Conservation (phyloP, 768 basidiomycete species). For the Goffeauzyma gilvescens region DNA sequence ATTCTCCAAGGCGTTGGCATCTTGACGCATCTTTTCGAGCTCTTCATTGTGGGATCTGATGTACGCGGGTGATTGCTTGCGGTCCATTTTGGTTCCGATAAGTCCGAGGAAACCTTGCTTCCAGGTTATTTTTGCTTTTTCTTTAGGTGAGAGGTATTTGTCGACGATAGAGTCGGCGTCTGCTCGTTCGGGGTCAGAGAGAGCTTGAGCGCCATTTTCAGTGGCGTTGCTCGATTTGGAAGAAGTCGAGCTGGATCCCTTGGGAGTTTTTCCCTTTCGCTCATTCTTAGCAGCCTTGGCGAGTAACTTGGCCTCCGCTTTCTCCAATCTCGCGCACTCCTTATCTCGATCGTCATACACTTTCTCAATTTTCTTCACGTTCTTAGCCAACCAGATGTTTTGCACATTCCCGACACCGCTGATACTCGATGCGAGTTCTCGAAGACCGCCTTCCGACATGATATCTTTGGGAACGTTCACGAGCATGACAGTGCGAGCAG, state of each 20-base stretch:
- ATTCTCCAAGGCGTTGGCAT: constrained; percentile 11
- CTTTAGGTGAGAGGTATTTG: constrained; percentile 25
- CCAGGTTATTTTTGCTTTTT: constrained; percentile 24
- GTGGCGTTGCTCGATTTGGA: background rate
- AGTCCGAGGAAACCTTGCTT: constrained; percentile 30
- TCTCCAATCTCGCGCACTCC: constrained; percentile 30
- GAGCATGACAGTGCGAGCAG: constrained; percentile 28
- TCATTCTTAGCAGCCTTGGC: constrained; percentile 31
- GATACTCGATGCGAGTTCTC: constrained; percentile 21
- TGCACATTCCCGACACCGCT: constrained; percentile 14
- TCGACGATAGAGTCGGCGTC: constrained; percentile 14
- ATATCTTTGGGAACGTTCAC: constrained; percentile 26
- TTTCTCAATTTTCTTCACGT: constrained; percentile 27
- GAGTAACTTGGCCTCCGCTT: constrained; percentile 27
- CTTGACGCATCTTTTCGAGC: constrained; percentile 17
- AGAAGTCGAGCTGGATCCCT: constrained; percentile 16
- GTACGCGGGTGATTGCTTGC: constrained; percentile 25
- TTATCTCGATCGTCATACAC: constrained; percentile 29
- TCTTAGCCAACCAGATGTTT: constrained; percentile 30
- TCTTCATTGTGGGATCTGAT: constrained; percentile 26
- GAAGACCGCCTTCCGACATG: constrained; percentile 21
- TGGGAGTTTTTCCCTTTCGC: constrained; percentile 30
- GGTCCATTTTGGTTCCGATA: constrained; percentile 26
- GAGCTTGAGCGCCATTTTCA: constrained; percentile 3
- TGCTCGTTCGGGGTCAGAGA: constrained; percentile 9